Evolutionary conservation across 148 eudicot genomes (phyloP), one percentile per base, ranked within the genome.

Genomic region (Camellia granthamiana): DNA sequence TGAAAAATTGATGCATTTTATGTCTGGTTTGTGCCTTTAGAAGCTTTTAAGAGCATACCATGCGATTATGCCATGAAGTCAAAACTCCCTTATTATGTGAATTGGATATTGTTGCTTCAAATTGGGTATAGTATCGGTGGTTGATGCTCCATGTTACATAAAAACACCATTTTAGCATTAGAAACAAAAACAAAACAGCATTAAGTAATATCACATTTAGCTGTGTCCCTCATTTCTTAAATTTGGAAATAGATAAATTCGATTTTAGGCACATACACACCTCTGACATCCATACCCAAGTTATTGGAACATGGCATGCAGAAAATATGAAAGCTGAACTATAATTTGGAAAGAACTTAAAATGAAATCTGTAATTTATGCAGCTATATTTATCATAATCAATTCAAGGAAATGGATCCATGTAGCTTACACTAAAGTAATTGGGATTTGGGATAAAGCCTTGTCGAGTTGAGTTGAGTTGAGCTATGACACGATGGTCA

Each of bases 71-170:
- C 64, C 41, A 51, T 47, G 16, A 21, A 43, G 44, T 67, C 52
- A 12, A 74, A 80, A 66, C 16, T 41, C 70, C 52, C 52, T 58
- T 11, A 74, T 56, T 56, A 58, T 74, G 65, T 58, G 14, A 16
- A 49, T 56, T 56, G 23, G 63, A 15, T 10, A 15, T 58, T 6
- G 30, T 42, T 58, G 49, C 62, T 43, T 58, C 51, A 43, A 69
- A 8, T 74, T 41, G 9, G 38, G 38, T 30, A 74, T 13, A 68
- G 46, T 38, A 15, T 16, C 63, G 14, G 5, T 74, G 21, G 12
- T 14, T 55, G 38, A 73, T 73, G 58, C 23, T 54, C 38, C 52
- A 3, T 67, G 38, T 72, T 55, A 14, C 63, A 38, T 74, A 38
- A 38, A 30, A 74, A 55, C 76, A 74, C 63, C 43, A 30, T 41